Conservation (phyloP, 352 stramenopile species). For the Globisporangium megalacanthum region DNA sequence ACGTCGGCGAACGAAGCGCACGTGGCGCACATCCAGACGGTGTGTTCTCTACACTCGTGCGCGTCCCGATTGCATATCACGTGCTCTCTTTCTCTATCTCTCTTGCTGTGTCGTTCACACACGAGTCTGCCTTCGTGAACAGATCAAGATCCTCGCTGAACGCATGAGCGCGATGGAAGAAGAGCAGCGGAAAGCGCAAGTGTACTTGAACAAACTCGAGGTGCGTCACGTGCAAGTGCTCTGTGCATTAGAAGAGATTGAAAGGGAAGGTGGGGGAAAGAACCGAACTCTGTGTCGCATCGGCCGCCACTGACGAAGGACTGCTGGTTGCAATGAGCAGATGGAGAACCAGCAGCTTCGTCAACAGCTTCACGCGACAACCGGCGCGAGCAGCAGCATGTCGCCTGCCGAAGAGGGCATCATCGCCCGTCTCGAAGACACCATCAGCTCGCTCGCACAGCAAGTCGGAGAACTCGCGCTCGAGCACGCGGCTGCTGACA, state of each 20-base stretch:
- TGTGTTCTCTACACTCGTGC: conserved; percentile 5
- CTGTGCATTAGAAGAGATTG: background rate
- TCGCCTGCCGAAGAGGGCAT: conserved; percentile 36
- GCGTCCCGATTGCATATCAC: no score
- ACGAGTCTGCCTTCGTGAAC: background rate
- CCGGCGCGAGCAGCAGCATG: conserved; percentile 7
- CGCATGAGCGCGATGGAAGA: conserved; percentile 42
- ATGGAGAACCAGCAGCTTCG: conserved; percentile 34
- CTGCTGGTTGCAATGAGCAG: conserved; percentile 8
- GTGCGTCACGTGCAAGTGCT: conserved; percentile 15
- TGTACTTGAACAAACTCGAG: conserved; percentile 37
- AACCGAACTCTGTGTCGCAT: background rate
- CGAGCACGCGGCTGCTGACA: conserved; percentile 12
- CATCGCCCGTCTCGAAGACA: conserved; percentile 39
- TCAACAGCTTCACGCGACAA: conserved; percentile 17
- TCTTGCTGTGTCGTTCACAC: background rate
- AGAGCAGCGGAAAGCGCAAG: conserved; percentile 28
- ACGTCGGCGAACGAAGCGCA: conserved; percentile 8
- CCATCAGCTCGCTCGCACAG: conserved; percentile 35
- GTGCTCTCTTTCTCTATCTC: no score
- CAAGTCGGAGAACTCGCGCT: conserved; percentile 38
- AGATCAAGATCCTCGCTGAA: conserved; percentile 61
- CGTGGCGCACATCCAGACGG: conserved; percentile 35
- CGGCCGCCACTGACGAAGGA: no score
- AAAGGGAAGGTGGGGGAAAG: no score